Evolutionary conservation across 768 basidiomycete species (phyloP).

Genomic region (Suillus cothurnatus): DNA sequence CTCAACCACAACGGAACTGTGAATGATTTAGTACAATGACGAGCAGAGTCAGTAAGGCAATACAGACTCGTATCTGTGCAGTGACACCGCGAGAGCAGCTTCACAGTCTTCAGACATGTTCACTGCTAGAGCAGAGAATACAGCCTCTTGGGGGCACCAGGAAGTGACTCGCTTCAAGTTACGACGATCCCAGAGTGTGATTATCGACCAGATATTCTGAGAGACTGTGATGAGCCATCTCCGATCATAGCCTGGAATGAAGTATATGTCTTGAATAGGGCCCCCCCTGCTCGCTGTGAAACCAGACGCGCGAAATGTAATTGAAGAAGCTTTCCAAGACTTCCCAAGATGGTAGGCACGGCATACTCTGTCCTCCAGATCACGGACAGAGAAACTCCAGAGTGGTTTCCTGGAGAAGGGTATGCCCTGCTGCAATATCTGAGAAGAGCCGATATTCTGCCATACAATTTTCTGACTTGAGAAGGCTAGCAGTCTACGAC

Average conservation of each 20-base stretch:
- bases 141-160: conserved; percentile 56
- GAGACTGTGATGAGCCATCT: conserved; percentile 55
- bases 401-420: conserved; percentile 50
- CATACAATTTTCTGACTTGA: conserved; percentile 57
- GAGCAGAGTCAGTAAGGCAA: conserved; percentile 13
- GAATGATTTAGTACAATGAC: conserved; percentile 17
- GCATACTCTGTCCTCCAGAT: conserved; percentile 48
- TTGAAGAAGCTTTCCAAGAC: conserved; percentile 46
- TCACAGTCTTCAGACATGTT: conserved; percentile 48
- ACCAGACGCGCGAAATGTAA: conserved; percentile 20
- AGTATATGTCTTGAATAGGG: conserved; percentile 53
- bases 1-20: conserved; percentile 26
- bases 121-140: conserved; percentile 54
- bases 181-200: conserved; percentile 52
- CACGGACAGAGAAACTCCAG: conserved; percentile 37
- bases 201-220: conserved; percentile 60
- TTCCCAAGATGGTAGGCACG: conserved; percentile 47
- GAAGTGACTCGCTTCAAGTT: conserved; percentile 38
- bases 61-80: conserved; percentile 49
- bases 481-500: conserved; percentile 46
- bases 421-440: conserved; percentile 47
- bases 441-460: conserved; percentile 48
- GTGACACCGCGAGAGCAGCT: conserved; percentile 53
- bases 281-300: conserved; percentile 37
- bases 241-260: conserved; percentile 48